Conservation (phyloP, 169 alveolate genomes). For the Cryptosporidium baileyi region DNA sequence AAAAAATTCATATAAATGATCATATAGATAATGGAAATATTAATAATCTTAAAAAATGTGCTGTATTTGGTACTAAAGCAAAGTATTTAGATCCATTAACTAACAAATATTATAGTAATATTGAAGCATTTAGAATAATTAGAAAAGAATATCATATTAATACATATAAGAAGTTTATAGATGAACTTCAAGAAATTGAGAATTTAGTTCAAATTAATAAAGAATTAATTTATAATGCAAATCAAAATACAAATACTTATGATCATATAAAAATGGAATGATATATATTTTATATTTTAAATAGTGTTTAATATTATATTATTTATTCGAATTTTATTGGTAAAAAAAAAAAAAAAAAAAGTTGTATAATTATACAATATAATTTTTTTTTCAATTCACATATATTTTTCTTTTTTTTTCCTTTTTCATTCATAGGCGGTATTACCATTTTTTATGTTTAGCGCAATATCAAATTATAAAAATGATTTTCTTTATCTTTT, state of each 20-base stretch:
- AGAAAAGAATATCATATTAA: slow-evolving; percentile 27
- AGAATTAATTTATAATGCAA: not conserved
- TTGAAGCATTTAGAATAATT: slow-evolving; percentile 43
- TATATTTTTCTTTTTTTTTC: no score
- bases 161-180: not conserved
- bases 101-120: slow-evolving; percentile 22
- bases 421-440: no score
- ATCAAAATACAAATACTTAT: no score
- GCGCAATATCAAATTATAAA: not conserved
- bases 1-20: not conserved
- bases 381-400: no score
- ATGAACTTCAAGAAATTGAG: slow-evolving; percentile 10
- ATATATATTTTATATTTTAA: no score
- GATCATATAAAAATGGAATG: no score
- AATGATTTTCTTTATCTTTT: not conserved
- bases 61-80: slow-evolving; percentile 35
- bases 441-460: not conserved
- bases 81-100: slow-evolving; percentile 60
- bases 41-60: not conserved
- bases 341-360: no score
- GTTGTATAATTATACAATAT: no score
- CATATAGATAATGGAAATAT: not conserved
- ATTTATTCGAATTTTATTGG: no score
- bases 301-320: no score
- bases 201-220: slow-evolving; percentile 10